phyloP scores from a whole-genome alignment of 352 stramenopile species.

The Phytophthora melonis region DNA sequence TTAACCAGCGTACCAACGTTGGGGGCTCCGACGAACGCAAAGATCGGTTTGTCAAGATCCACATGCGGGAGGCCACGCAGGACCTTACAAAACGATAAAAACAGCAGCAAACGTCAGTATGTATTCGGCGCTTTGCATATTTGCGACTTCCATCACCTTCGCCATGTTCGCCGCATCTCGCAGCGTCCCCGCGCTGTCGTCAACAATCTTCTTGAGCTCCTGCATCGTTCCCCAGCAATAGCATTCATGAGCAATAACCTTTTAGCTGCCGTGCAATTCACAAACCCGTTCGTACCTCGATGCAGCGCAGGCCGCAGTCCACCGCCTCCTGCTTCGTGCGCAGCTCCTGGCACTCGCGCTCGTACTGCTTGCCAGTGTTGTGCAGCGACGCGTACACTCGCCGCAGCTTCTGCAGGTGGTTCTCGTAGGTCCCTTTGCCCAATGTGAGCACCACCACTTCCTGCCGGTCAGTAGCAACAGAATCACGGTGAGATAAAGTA shows the following conservation, averaged over 20 bases:
- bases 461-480: slow-evolving; percentile 31
- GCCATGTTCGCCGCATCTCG: slow-evolving; percentile 66
- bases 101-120: neutral
- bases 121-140: neutral
- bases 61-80: slow-evolving; percentile 81
- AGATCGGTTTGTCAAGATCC: slow-evolving; percentile 84
- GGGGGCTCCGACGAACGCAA: slow-evolving; percentile 84
- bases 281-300: slow-evolving; percentile 54
- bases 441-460: slow-evolving; percentile 87
- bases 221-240: slow-evolving; percentile 16
- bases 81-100: slow-evolving; percentile 38
- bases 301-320: slow-evolving; percentile 78
- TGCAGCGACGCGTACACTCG: slow-evolving; percentile 83
- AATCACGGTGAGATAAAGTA: neutral
- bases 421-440: slow-evolving; percentile 76
- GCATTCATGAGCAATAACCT: neutral
- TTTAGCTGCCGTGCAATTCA: neutral
- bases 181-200: slow-evolving; percentile 50
- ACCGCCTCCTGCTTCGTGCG: slow-evolving; percentile 84
- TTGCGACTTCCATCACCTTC: slow-evolving; percentile 43
- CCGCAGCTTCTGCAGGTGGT: slow-evolving; percentile 75
- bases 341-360: slow-evolving; percentile 70
- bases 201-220: slow-evolving; percentile 60
- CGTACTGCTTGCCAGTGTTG: slow-evolving; percentile 78
- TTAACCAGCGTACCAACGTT: slow-evolving; percentile 75